Conservation (phyloP, 176 grass and related monocot genomes). For the Zoysia pacifica region DNA sequence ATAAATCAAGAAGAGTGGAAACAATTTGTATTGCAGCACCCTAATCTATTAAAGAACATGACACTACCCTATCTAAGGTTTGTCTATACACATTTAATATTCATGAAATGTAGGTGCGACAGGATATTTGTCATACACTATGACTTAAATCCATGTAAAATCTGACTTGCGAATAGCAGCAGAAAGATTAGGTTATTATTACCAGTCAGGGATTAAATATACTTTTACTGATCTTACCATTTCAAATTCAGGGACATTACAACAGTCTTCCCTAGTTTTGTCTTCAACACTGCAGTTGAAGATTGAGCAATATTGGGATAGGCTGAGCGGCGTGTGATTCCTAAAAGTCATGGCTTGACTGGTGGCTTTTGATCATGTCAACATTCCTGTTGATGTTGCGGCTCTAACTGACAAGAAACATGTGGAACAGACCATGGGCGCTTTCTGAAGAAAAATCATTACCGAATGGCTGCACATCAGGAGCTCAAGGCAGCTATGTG, state of each 20-base stretch:
- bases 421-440: neutral
- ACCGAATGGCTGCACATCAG: neutral
- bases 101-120: neutral
- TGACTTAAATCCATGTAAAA: neutral
- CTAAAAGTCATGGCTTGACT: neutral
- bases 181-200: neutral
- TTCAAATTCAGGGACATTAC: slow-evolving; percentile 70
- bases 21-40: slow-evolving; percentile 61
- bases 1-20: slow-evolving; percentile 86
- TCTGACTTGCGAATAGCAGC: neutral
- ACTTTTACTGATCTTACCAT: neutral
- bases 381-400: neutral
- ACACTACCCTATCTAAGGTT: slow-evolving; percentile 80
- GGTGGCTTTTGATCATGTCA: slow-evolving; percentile 23
- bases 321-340: neutral
- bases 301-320: slow-evolving; percentile 42
- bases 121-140: neutral
- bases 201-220: neutral
- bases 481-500: neutral
- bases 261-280: slow-evolving; percentile 79
- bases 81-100: slow-evolving; percentile 2
- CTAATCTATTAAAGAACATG: slow-evolving; percentile 86
- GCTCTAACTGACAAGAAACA: neutral
- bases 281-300: slow-evolving; percentile 79
- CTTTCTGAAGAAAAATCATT: slow-evolving; percentile 14